phyloP scores from a whole-genome alignment of 352 stramenopile species.

The Saprolegnia diclina region DNA sequence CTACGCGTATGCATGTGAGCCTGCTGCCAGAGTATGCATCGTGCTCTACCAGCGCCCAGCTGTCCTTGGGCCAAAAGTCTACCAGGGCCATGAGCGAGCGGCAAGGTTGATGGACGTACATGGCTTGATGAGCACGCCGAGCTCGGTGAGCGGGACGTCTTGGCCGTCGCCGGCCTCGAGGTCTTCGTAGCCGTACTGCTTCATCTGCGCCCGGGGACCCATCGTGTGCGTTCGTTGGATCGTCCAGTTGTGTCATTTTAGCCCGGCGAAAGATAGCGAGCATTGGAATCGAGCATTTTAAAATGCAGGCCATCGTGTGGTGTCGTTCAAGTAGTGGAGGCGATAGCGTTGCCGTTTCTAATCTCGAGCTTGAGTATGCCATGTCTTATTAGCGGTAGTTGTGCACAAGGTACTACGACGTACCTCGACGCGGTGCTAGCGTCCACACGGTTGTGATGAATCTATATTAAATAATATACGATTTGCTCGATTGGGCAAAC shows the following conservation, averaged over 20 bases:
- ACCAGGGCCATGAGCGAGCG: slow-evolving; percentile 11
- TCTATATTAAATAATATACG: too few species aligned
- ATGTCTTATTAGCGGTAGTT: too few species aligned
- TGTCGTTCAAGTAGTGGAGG: too few species aligned
- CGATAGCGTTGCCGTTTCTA: too few species aligned
- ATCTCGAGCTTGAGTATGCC: too few species aligned
- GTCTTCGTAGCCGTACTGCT: slow-evolving; percentile 26
- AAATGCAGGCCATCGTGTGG: too few species aligned
- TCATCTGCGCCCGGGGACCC: slow-evolving; percentile 12
- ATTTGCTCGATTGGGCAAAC: too few species aligned
- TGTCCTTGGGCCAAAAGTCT: slow-evolving; percentile 69
- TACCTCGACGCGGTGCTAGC: too few species aligned
- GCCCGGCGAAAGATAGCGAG: too few species aligned
- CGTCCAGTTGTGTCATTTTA: background rate
- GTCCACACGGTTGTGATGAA: too few species aligned
- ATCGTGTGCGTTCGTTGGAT: background rate
- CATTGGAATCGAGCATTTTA: too few species aligned
- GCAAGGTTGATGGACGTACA: slow-evolving; percentile 36
- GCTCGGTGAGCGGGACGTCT: slow-evolving; percentile 46
- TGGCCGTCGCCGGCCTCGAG: slow-evolving; percentile 18
- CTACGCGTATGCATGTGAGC: slow-evolving; percentile 26
- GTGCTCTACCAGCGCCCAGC: slow-evolving; percentile 45
- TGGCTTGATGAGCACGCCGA: slow-evolving; percentile 62
- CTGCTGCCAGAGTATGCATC: background rate
- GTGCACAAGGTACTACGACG: too few species aligned